Evolutionary conservation across 495 filamentous ascomycete species (phyloP), one percentile per base, ranked within the genome.

Genomic region (Filosporella fistucella): DNA sequence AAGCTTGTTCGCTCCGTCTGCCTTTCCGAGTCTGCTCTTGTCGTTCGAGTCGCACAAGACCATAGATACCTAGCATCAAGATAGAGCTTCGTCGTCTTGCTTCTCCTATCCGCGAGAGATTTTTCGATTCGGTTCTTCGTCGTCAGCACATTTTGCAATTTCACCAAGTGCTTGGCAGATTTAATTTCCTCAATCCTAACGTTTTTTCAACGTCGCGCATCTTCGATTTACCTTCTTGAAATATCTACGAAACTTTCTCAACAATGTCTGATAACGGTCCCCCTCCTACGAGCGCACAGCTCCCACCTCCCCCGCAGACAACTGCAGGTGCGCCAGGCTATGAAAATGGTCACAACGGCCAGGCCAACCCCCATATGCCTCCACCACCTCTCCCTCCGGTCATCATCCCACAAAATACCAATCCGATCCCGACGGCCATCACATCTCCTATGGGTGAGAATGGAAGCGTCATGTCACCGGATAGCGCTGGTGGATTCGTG

Each of bases 351-450:
- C 78, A 81, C 61, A 78, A 80, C 60, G 82, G 82, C 57, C 79
- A 83, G 52, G 57, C 63, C 35, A 75, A 76, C 58, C 68, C 72
- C 12, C 93, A 96, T 67, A 91, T 97, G 89, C 88, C 90, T 34
- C 93, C 91, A 8, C 91, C 91, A 30, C 87, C 91, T 46, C 82
- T 95, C 16, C 84, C 93, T 48, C 86, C 86, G 12, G 82, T 91
- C 54, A 80, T 88, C 57, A 98, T 96, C 58, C 91, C 91, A 37
- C 93, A 96, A 67, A 96, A 96, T 64, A 96, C 82, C 62, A 96
- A 95, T 62, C 89, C 89, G 21, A 95, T 97, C 61, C 89, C 89
- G 17, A 95, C 89, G 16, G 89, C 93, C 14, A 89, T 96, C 58
- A 89, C 85, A 45, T 93, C 89, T 38, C 88, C 89, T 9, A 84